Base-by-base conservation (phyloP, 768 basidiomycete species). In the Xanthoconium purpureum region DNA sequence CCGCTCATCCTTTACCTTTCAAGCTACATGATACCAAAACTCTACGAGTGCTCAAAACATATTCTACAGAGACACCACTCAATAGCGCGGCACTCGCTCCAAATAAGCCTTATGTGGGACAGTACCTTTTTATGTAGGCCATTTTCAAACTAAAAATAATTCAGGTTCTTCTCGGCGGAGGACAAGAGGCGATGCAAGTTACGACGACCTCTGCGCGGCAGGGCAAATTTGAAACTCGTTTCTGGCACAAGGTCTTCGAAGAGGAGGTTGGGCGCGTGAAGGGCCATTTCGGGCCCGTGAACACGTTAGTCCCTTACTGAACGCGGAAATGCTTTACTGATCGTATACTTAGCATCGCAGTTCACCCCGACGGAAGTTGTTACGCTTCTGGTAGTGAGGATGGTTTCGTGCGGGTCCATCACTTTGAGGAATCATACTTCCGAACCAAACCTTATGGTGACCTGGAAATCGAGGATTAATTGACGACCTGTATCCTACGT, bases 341-440 rank as follows among this genome's bases (percentile, higher is more conserved):
- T 50, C 54, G 11, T 50, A 49, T 33, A 28, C 58, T 56, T 64
- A 98, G 94, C 5, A 88, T 99, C 59, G 95, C 95, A 33, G 87
- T 94, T 2, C 93, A 97, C 66, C 96, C 97, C 13, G 78, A 82
- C 44, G 94, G 95, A 18, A 90, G 84, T 35, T 81, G 80, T 40
- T 99, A 94, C 70, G 91, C 96, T 14, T 95, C 94, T 1, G 97
- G 97, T 47, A 89, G 94, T 68, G 97, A 99, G 75, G 97, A 98
- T 67, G 96, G 95, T 44, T 98, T 91, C 72, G 83, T 94, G 20
- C 87, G 92, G 36, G 87, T 94, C 56, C 91, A 94, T 70, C 89
- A 92, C 73, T 97, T 89, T 67, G 96, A 99, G 69, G 94, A 97
- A 59, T 90, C 86, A 47, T 98, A 97, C 74, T 96, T 91, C 81